phyloP scores from a whole-genome alignment of 2,329 filamentous ascomycete species.

The Graphilbum sp. region DNA sequence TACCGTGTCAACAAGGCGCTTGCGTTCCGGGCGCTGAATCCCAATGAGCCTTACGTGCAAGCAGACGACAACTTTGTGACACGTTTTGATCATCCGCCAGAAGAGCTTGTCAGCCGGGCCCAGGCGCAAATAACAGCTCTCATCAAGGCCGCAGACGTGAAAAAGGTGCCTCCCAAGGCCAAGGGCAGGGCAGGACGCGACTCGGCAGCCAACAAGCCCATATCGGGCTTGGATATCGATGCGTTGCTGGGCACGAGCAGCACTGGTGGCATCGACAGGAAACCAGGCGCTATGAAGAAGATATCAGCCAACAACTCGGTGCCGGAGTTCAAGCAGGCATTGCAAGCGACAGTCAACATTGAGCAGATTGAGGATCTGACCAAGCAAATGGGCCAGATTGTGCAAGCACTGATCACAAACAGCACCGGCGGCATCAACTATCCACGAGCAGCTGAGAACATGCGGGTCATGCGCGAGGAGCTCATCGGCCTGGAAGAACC shows the following conservation, averaged over 20 bases:
- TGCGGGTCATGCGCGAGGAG: slow-evolving; percentile 65
- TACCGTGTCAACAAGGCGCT: slow-evolving; percentile 81
- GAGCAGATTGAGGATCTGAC: slow-evolving; percentile 48
- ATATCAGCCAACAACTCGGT: slow-evolving; percentile 57
- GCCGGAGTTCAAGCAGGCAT: slow-evolving; percentile 74
- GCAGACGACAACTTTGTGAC: slow-evolving; percentile 44
- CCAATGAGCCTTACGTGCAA: slow-evolving; percentile 45
- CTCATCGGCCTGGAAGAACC: slow-evolving; percentile 62
- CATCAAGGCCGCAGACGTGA: slow-evolving; percentile 57
- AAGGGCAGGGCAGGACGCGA: slow-evolving; percentile 59
- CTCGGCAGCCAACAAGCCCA: slow-evolving; percentile 46
- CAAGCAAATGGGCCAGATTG: slow-evolving; percentile 58
- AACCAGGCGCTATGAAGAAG: slow-evolving; percentile 8
- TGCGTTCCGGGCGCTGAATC: slow-evolving; percentile 62
- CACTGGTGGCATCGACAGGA: not conserved
- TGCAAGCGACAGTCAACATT: slow-evolving; percentile 44
- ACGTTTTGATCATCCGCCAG: slow-evolving; percentile 57
- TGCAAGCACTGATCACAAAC: slow-evolving; percentile 50
- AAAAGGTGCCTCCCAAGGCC: slow-evolving; percentile 71
- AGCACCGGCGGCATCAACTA: slow-evolving; percentile 67
- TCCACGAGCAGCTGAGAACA: slow-evolving; percentile 54
- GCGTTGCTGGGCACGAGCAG: slow-evolving; percentile 47
- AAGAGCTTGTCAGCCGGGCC: slow-evolving; percentile 44
- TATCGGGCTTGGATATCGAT: slow-evolving; percentile 80
- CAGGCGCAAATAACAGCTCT: slow-evolving; percentile 44